Percentiles rank a stretch among this genome's conserved stretches.
These are phyloP conservation scores for Aphanomyces cochlioides DNA, from an alignment of 352 stramenopile species.

Conservation along the genomic window DNA sequence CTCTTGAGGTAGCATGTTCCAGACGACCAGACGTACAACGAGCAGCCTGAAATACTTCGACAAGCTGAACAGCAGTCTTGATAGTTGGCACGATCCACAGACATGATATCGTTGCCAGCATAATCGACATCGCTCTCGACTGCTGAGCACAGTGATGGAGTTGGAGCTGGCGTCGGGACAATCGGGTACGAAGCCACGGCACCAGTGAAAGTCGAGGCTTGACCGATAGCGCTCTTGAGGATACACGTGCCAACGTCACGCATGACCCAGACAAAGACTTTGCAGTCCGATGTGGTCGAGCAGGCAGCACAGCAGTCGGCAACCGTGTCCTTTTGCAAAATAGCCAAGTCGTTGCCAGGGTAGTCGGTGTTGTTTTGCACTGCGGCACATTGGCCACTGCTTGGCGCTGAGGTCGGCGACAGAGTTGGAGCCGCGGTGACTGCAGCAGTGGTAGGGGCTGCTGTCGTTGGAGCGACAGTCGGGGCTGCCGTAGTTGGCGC, in stretches of 20 bases:
- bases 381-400: not conserved
- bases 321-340: not conserved
- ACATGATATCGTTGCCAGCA: slow-evolving; percentile 13
- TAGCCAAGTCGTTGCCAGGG: slow-evolving; percentile 11
- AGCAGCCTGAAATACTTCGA: not conserved
- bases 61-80: slow-evolving; percentile 15
- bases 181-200: not conserved
- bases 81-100: not conserved
- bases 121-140: slow-evolving; percentile 15
- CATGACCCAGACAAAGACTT: slow-evolving; percentile 11
- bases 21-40: slow-evolving; percentile 12
- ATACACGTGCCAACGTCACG: slow-evolving; percentile 21
- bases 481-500: not conserved
- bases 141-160: not conserved
- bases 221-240: slow-evolving; percentile 11
- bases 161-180: not conserved
- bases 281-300: slow-evolving; percentile 4
- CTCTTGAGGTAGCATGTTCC: slow-evolving; percentile 25
- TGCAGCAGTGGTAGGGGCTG: not conserved
- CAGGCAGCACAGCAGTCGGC: slow-evolving; percentile 16
- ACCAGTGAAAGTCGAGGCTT: not conserved
- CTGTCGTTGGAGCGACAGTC: not conserved
- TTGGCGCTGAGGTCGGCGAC: not conserved
- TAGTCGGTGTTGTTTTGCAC: slow-evolving; percentile 8
- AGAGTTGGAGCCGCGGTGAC: not conserved